A percentile compares a stretch with the other conserved stretches of the same genome.
Evolutionary conservation across 164 flowering plant species (phyloP).

Genomic region (Dillenia turbinata): DNA sequence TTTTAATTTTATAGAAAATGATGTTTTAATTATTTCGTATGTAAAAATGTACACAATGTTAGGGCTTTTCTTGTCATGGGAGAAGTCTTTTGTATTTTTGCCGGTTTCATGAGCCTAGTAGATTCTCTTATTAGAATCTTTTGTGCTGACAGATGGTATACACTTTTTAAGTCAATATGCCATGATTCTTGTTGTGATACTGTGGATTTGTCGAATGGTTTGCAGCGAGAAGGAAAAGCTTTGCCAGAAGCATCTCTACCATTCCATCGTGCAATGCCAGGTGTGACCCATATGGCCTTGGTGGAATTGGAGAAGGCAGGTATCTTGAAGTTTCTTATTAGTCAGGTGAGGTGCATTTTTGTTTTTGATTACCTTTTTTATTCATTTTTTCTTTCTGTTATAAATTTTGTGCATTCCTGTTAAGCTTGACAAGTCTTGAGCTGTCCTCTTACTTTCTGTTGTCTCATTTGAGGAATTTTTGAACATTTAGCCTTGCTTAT

Average conservation of each 20-base stretch:
- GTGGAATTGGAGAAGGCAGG: constrained; percentile 90
- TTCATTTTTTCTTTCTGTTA: background rate
- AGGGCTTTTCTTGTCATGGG: no score
- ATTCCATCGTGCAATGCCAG: constrained; percentile 91
- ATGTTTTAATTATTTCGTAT: no score
- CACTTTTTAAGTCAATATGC: no score
- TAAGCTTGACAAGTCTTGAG: background rate
- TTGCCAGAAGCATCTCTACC: constrained; percentile 92
- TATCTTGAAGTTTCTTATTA: constrained; percentile 76
- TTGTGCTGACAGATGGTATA: no score
- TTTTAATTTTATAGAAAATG: no score
- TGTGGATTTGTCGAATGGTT: background rate
- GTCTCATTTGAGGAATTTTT: no score
- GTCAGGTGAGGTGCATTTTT: constrained; percentile 58
- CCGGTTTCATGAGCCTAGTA: no score
- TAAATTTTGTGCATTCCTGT: background rate
- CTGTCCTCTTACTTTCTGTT: background rate
- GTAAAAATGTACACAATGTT: no score
- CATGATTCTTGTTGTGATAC: no score
- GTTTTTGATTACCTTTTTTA: background rate
- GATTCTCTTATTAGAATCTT: no score
- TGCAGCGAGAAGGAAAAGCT: constrained; percentile 89
- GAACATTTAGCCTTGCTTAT: no score
- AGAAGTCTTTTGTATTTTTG: no score
- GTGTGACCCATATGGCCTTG: constrained; percentile 94